phyloP scores from a whole-genome alignment of 345 rosid species.

The Excoecaria agallocha region DNA sequence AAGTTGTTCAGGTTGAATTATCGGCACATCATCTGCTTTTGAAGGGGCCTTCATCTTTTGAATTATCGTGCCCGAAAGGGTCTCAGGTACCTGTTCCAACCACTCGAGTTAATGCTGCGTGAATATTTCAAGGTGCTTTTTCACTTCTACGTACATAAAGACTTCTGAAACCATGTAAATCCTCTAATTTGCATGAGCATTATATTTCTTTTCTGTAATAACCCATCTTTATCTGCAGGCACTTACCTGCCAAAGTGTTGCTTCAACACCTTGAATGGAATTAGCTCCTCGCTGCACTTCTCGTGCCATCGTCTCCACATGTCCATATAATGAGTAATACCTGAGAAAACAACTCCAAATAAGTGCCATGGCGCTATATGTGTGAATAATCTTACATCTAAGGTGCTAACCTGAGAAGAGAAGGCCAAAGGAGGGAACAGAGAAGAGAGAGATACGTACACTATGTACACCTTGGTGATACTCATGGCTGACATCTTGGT shows the following conservation, averaged over 20 bases:
- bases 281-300: slow-evolving; percentile 78
- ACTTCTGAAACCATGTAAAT: neutral
- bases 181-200: neutral
- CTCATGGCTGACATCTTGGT: slow-evolving; percentile 10
- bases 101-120: neutral
- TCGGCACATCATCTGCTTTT: slow-evolving; percentile 71
- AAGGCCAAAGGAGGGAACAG: neutral
- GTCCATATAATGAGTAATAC: slow-evolving; percentile 74
- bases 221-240: neutral
- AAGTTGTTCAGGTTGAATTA: slow-evolving; percentile 71
- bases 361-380: neutral
- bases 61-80: slow-evolving; percentile 53
- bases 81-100: slow-evolving; percentile 65
- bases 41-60: slow-evolving; percentile 76
- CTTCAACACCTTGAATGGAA: slow-evolving; percentile 69
- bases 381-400: neutral
- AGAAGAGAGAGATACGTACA: slow-evolving; percentile 9
- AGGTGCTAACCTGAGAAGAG: neutral
- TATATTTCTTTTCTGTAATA: neutral
- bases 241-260: slow-evolving; percentile 87
- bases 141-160: neutral
- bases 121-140: neutral
- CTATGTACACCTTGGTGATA: slow-evolving; percentile 21
- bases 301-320: slow-evolving; percentile 89
- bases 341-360: slow-evolving; percentile 28